These are phyloP conservation scores for Claviceps citrina DNA, from an alignment of 2,329 filamentous ascomycete genomes.

Conservation along the genomic window DNA sequence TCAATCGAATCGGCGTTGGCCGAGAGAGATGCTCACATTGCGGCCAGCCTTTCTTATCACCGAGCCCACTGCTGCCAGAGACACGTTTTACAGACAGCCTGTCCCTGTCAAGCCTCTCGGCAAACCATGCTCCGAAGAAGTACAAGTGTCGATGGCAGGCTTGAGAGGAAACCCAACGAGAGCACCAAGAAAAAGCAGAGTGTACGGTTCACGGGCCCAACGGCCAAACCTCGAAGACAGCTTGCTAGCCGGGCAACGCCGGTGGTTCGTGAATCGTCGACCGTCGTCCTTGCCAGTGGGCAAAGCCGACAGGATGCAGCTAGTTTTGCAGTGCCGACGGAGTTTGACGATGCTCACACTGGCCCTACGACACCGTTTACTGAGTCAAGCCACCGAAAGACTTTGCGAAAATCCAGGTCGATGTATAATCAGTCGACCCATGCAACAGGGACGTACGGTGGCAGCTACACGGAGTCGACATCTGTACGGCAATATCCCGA, in stretches of 20 bases:
- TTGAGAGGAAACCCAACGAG: constrained; percentile 7
- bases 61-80: constrained; percentile 30
- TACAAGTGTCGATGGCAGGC: constrained; percentile 10
- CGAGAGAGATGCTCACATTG: constrained; percentile 44
- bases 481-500: constrained; percentile 5
- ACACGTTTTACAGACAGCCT: background rate
- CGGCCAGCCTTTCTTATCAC: constrained; percentile 44
- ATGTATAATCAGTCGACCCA: constrained; percentile 28
- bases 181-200: constrained; percentile 28
- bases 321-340: background rate
- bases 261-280: constrained; percentile 1
- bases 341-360: background rate
- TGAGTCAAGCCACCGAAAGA: constrained; percentile 31
- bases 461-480: constrained; percentile 3
- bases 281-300: background rate
- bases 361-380: constrained; percentile 8
- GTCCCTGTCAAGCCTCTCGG: constrained; percentile 11
- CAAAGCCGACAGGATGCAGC: background rate
- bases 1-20: constrained; percentile 34
- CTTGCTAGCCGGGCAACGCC: constrained; percentile 16
- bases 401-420: constrained; percentile 39
- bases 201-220: constrained; percentile 35
- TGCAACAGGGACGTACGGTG: constrained; percentile 6
- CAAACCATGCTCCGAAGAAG: constrained; percentile 9
- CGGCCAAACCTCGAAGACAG: constrained; percentile 14